These are phyloP conservation scores for Senna siamea DNA, from an alignment of 306 rosid species.

Conservation along the genomic window DNA sequence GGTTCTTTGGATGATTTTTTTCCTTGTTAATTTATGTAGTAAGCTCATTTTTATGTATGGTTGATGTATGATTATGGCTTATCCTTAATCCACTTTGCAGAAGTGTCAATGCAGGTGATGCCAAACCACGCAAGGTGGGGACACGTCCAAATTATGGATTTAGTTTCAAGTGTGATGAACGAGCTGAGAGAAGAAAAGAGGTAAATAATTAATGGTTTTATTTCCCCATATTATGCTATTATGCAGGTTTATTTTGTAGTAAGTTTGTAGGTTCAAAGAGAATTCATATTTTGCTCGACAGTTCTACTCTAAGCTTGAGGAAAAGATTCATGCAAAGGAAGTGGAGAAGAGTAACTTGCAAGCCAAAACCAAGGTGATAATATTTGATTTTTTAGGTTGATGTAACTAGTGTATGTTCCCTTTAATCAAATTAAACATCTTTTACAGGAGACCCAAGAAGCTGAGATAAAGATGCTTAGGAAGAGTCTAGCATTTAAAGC, in stretches of 20 bases:
- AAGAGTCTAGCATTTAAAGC: conserved; percentile 74
- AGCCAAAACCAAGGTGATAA: conserved; percentile 81
- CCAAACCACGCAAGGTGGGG: conserved; percentile 62
- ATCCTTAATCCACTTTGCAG: conserved; percentile 55
- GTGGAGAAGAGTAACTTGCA: conserved; percentile 80
- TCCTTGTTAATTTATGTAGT: not conserved
- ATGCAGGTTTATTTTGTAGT: conserved; percentile 26
- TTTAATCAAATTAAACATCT: conserved; percentile 21
- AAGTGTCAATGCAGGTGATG: conserved; percentile 65
- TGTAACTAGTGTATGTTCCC: conserved; percentile 16
- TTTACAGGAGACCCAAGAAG: conserved; percentile 81
- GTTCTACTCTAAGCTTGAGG: conserved; percentile 94
- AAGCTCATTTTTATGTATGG: conserved; percentile 8
- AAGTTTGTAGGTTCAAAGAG: conserved; percentile 17
- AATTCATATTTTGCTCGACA: conserved; percentile 47
- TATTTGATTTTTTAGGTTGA: conserved; percentile 31
- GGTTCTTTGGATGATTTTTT: conserved; percentile 27
- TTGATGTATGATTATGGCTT: conserved; percentile 30
- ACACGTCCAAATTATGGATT: conserved; percentile 87
- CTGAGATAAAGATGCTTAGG: conserved; percentile 71
- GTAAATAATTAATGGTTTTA: conserved; percentile 51
- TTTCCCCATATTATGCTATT: conserved; percentile 19
- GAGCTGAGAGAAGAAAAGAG: conserved; percentile 97
- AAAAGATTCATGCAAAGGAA: conserved; percentile 92
- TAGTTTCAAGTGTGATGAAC: conserved; percentile 89